Evolutionary conservation across 179 eudicot species (phyloP), one percentile per base, ranked within the genome.

Genomic region (Pouteria campechiana): DNA sequence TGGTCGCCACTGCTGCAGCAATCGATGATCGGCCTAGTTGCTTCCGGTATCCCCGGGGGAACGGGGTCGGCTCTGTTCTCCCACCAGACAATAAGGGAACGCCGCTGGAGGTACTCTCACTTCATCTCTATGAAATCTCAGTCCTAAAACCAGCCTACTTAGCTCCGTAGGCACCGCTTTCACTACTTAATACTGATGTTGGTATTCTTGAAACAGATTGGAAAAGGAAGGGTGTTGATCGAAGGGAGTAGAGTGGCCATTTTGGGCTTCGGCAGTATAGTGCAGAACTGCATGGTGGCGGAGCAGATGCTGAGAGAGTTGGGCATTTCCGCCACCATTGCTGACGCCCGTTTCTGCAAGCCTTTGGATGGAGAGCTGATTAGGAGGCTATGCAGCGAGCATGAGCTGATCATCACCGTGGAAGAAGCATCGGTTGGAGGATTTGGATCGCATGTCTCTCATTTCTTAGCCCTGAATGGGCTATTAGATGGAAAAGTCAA

Each of bases 21-120:
- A 64, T 64, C 5, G 70, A 64, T 12, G 70, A 64, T 22, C 35
- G 70, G n/a, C 70, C 70, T 3, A 64, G 70, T 25, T 64, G 70
- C 57, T n/a, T n/a, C n/a, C n/a, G 70, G 44, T 64, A 40, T 41
- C 65, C 70, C 0, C 52, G 70, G 43, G 70, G 70, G n/a, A 64
- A 64, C 33, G 65, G 65, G 18, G 37, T 64, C 5, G 70, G 70
- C 9, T 50, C 54, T 10, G 16, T 14, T 30, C 42, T 64, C 21
- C 61, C 70, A 23, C 32, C 21, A 12, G 37, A 52, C 46, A 47
- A 53, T 22, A 52, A 64, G 48, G 70, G 70, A 25, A 53, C 34
- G 25, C 70, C 70, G 12, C 13, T 64, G 0, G 70, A 65, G 65
- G 68, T 62, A 59, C 21, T 35, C 33, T 22, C 25, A 30, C 24